These are phyloP conservation scores for Plasmodium cynomolgi DNA, from an alignment of 169 alveolate genomes.

Conservation along the genomic window DNA sequence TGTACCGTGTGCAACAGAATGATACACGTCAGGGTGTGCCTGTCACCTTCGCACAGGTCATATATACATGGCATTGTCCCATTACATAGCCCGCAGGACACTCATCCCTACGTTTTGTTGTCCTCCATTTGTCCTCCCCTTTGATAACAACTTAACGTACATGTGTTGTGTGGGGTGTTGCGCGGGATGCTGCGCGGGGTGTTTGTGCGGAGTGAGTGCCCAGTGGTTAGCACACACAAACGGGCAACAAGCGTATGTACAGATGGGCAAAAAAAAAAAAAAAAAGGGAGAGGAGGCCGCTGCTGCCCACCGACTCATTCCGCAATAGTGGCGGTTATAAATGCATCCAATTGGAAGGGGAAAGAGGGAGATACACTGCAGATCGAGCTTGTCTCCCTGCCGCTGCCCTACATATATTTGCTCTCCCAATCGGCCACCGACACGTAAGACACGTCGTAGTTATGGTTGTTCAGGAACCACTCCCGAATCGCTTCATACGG, in stretches of 20 bases:
- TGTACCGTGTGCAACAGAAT: background rate
- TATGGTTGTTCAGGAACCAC: conserved; percentile 24
- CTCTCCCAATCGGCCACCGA: conserved; percentile 37
- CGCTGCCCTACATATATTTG: background rate
- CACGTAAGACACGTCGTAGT: conserved; percentile 23
- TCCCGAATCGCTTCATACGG: conserved; percentile 63
- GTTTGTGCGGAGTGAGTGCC: background rate
- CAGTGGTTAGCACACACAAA: background rate
- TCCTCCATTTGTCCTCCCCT: no score
- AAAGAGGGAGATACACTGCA: background rate
- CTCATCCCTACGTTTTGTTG: background rate
- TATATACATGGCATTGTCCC: background rate
- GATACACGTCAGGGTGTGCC: background rate
- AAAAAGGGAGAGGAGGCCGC: background rate
- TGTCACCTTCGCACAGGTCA: background rate
- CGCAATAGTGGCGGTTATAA: background rate
- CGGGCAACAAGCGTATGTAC: background rate
- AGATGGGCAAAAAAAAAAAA: background rate
- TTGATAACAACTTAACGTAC: background rate
- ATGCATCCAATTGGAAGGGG: background rate
- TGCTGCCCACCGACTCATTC: background rate
- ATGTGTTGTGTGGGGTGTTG: background rate
- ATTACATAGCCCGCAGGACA: background rate
- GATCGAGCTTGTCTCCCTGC: background rate
- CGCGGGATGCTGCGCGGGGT: no score